Evolutionary conservation across 106 monocot species (phyloP).

Genomic region (Dioscorea zingiberensis): DNA sequence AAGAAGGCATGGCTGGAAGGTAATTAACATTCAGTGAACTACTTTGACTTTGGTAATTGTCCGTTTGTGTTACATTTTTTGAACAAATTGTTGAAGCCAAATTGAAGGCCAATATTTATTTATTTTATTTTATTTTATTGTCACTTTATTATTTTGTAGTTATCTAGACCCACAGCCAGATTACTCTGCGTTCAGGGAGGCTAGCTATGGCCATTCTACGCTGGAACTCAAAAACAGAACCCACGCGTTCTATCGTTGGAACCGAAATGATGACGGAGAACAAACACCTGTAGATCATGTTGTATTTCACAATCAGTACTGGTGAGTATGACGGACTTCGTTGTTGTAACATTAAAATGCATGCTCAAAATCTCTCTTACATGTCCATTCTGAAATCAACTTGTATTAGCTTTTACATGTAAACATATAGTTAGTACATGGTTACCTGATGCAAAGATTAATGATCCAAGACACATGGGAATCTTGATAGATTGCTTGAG

Average conservation of each 20-base stretch:
- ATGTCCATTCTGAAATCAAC: no score
- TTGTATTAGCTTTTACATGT: no score
- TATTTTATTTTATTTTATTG: background rate
- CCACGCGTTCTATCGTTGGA: constrained; percentile 93
- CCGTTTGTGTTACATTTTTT: no score
- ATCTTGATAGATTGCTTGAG: no score
- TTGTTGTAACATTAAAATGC: no score
- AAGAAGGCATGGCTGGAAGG: constrained; percentile 93
- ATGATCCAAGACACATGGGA: no score
- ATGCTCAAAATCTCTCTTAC: no score
- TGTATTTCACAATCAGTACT: constrained; percentile 83
- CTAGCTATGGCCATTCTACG: constrained; percentile 93
- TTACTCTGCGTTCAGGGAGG: constrained; percentile 95
- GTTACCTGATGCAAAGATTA: no score
- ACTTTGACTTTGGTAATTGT: no score
- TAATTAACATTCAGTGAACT: constrained; percentile 15
- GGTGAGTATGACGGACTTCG: constrained; percentile 35
- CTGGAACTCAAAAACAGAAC: constrained; percentile 87
- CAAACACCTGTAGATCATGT: constrained; percentile 46
- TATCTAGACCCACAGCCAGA: constrained; percentile 75
- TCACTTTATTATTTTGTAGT: constrained; percentile 28
- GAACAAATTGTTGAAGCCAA: no score
- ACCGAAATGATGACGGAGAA: constrained; percentile 88
- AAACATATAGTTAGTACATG: no score
- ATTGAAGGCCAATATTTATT: no score